phyloP scores from a whole-genome alignment of 805 yeast species.

The Candida quercuum region DNA sequence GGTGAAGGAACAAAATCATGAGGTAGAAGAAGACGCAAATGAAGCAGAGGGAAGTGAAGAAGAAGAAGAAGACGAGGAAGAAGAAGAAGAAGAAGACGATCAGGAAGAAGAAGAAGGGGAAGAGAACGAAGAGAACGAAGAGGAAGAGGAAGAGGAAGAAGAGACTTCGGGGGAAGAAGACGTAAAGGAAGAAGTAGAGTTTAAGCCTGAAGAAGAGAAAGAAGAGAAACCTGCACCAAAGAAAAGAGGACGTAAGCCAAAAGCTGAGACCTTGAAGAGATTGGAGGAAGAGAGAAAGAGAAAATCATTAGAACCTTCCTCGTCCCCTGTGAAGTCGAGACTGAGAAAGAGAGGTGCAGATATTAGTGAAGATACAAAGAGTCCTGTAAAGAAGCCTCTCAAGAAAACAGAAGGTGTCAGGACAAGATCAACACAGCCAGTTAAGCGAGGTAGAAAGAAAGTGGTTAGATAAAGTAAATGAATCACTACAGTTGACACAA shows the following conservation, averaged over 20 bases:
- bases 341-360: conserved; percentile 7
- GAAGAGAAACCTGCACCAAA: conserved; percentile 2
- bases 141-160: conserved; percentile 10
- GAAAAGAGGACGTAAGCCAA: conserved; percentile 1
- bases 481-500: background rate
- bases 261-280: background rate
- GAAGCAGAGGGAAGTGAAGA: conserved; percentile 2
- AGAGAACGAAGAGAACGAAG: conserved; percentile 8
- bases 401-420: conserved; percentile 7
- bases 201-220: conserved; percentile 7
- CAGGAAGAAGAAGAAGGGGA: conserved; percentile 6
- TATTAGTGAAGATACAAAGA: conserved; percentile 2
- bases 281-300: conserved; percentile 3
- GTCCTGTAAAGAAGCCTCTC: conserved; percentile 4
- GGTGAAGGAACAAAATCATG: conserved; percentile 1
- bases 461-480: background rate
- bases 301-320: background rate
- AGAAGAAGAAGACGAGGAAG: conserved; percentile 2
- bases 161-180: conserved; percentile 10
- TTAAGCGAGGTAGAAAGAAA: conserved; percentile 10
- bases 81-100: conserved; percentile 5
- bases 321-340: conserved; percentile 5
- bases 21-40: conserved; percentile 5
- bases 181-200: conserved; percentile 5
- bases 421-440: conserved; percentile 10